Evolutionary conservation across 495 filamentous ascomycete genomes (phyloP).

Genomic region (Hypomontagnella submonticulosa): DNA sequence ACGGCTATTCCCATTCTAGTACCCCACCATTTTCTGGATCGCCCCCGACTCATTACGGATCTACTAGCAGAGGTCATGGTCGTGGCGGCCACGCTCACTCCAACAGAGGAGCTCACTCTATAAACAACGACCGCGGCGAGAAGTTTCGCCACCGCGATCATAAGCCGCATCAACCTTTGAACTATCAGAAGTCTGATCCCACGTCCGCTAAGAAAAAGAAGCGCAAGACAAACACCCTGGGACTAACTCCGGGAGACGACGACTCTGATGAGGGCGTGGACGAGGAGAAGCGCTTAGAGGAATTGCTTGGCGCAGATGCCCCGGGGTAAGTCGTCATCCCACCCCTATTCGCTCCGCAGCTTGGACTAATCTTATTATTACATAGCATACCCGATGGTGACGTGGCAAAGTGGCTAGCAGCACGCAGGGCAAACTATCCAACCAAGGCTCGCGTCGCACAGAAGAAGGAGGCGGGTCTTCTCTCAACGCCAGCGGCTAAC

Average conservation of each 20-base stretch:
- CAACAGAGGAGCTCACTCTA: conserved; percentile 61
- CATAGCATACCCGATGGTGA: conserved; percentile 67
- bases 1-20: conserved; percentile 51
- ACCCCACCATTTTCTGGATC: conserved; percentile 49
- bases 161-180: conserved; percentile 48
- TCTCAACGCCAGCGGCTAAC: conserved; percentile 31
- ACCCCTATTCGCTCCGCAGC: conserved; percentile 14
- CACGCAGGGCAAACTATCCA: conserved; percentile 80
- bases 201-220: conserved; percentile 78
- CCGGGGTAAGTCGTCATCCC: conserved; percentile 55
- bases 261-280: conserved; percentile 78
- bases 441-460: conserved; percentile 71
- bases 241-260: conserved; percentile 78
- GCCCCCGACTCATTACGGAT: conserved; percentile 55
- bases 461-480: conserved; percentile 53
- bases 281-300: conserved; percentile 78
- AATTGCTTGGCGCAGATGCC: conserved; percentile 61
- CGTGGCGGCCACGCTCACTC: conserved; percentile 55
- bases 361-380: conserved; percentile 42
- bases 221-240: conserved; percentile 80
- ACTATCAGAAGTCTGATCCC: conserved; percentile 70
- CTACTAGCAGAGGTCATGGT: conserved; percentile 57
- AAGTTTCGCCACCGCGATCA: conserved; percentile 57
- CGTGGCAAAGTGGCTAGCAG: conserved; percentile 80
- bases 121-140: conserved; percentile 62